These are phyloP conservation scores for Saccharomycopsis hybrid DNA, from an alignment of 1,139 yeast genomes.

Conservation along the genomic window DNA sequence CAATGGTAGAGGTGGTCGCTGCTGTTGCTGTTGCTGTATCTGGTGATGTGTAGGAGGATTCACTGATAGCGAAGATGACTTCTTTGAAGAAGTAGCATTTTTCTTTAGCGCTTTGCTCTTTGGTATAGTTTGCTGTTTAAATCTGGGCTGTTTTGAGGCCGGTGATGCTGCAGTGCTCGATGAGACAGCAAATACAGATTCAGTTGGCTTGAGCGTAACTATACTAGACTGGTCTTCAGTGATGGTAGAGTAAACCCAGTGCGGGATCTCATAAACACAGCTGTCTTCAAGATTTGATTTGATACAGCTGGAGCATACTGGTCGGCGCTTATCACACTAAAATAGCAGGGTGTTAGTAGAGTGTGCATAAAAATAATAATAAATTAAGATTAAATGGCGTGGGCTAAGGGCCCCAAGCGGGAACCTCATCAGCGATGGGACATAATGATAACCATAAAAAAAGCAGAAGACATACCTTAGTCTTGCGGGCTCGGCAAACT, in stretches of 20 bases:
- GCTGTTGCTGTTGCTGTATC: no score
- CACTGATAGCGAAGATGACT: no score
- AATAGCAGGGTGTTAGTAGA: background rate
- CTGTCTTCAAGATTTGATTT: conserved; percentile 1
- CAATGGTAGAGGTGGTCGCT: no score
- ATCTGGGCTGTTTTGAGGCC: no score
- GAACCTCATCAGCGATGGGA: background rate
- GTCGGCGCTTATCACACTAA: conserved; percentile 16
- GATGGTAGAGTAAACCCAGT: conserved; percentile 18
- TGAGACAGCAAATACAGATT: no score
- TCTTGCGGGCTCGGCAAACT: conserved; percentile 16
- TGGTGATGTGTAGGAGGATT: no score
- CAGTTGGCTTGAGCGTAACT: background rate
- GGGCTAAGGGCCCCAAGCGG: no score
- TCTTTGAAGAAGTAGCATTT: no score
- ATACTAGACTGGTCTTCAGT: conserved; percentile 3
- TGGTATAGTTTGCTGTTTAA: no score
- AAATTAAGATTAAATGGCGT: no score
- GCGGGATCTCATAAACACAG: conserved; percentile 17
- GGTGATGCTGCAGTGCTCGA: no score
- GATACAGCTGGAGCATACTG: conserved; percentile 15
- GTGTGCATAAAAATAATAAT: background rate
- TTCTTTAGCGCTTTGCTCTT: no score
- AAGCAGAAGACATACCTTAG: conserved; percentile 5
- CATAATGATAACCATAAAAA: background rate